Conservation (phyloP, 1,284 basidiomycete species). For the Gymnopus androsaceus region DNA sequence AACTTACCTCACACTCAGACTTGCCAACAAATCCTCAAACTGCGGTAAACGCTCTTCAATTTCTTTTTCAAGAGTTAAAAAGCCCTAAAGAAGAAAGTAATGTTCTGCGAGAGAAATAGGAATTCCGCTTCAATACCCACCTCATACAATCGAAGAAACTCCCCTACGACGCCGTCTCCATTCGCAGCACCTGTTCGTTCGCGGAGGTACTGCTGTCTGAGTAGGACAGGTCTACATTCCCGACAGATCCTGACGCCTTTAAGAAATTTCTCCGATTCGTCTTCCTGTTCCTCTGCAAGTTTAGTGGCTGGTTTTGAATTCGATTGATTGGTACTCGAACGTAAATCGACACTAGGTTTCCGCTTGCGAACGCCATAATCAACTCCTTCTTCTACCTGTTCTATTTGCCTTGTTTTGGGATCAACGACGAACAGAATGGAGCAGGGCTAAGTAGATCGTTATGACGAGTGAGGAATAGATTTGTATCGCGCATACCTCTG, state of each 20-base stretch:
- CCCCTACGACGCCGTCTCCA: background rate
- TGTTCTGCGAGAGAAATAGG: no score
- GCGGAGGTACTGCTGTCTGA: conserved; percentile 78
- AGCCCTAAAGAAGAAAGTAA: conserved; percentile 45
- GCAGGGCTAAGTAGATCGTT: conserved; percentile 45
- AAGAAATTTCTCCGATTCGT: conserved; percentile 70
- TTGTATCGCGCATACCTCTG: conserved; percentile 29
- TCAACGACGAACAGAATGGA: conserved; percentile 83
- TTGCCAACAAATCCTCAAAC: conserved; percentile 47
- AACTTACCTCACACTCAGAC: background rate
- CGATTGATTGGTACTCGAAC: conserved; percentile 5
- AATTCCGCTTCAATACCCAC: no score
- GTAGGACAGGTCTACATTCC: conserved; percentile 75
- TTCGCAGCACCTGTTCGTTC: conserved; percentile 38
- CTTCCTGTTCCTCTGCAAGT: conserved; percentile 40
- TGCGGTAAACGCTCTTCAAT: conserved; percentile 52
- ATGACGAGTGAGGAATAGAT: background rate
- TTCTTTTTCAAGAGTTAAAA: conserved; percentile 72
- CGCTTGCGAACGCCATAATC: conserved; percentile 76
- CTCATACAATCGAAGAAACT: conserved; percentile 46
- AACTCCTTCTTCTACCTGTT: conserved; percentile 85
- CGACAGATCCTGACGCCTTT: conserved; percentile 85
- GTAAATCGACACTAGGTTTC: conserved; percentile 24
- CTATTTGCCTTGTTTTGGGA: conserved; percentile 70
- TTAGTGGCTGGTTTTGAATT: conserved; percentile 29